phyloP scores from a whole-genome alignment of 1,284 basidiomycete species.

The Erythrobasidium hasegawianum region DNA sequence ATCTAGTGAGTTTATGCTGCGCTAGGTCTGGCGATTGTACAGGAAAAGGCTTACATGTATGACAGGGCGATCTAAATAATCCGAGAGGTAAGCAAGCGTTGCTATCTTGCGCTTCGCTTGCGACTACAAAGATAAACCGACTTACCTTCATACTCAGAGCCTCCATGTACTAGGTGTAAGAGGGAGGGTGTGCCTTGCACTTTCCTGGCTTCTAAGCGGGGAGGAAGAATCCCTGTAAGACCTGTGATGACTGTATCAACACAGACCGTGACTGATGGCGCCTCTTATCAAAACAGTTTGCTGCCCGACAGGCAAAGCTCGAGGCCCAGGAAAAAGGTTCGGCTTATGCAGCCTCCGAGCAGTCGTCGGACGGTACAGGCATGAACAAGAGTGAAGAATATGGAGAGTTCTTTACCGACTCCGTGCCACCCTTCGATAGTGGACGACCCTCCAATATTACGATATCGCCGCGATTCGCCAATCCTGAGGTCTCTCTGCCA shows the following conservation, averaged over 20 bases:
- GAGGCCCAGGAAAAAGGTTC: slow-evolving; percentile 2
- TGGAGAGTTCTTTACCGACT: neutral
- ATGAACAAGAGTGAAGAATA: neutral
- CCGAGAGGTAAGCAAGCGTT: slow-evolving; percentile 12
- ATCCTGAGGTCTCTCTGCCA: too few relatives aligned
- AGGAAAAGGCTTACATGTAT: neutral
- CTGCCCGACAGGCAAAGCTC: slow-evolving; percentile 3
- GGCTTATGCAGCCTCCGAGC: neutral
- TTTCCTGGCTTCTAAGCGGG: slow-evolving; percentile 49
- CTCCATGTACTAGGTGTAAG: slow-evolving; percentile 52
- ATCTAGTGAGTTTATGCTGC: slow-evolving; percentile 14
- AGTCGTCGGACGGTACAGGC: neutral
- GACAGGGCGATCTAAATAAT: slow-evolving; percentile 27
- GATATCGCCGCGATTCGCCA: too few relatives aligned
- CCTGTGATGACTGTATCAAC: too few relatives aligned
- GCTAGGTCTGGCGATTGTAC: neutral
- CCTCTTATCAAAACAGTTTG: neutral
- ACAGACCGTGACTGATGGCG: too few relatives aligned
- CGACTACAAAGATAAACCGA: too few relatives aligned
- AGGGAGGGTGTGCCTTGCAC: slow-evolving; percentile 52
- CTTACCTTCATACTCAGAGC: too few relatives aligned
- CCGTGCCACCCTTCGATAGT: too few relatives aligned
- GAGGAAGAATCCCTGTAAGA: slow-evolving; percentile 42
- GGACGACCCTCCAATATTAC: too few relatives aligned
- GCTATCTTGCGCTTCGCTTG: too few relatives aligned